Conservation (phyloP, 2,329 filamentous ascomycete genomes). For the Fusarium proliferatum region DNA sequence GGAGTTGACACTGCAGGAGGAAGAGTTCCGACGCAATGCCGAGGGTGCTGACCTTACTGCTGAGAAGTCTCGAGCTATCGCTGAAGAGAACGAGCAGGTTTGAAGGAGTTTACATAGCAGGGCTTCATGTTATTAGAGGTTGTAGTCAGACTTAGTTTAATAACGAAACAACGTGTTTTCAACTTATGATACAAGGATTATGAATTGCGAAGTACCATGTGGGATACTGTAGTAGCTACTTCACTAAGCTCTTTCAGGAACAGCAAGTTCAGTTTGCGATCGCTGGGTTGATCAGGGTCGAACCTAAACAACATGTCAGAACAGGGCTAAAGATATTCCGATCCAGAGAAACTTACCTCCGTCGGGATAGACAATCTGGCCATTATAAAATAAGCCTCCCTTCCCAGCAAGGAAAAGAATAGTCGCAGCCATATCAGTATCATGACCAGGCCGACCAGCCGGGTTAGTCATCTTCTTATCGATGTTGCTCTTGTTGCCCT, state of each 20-base stretch:
- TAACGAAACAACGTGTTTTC: not conserved
- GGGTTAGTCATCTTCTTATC: conserved; percentile 4
- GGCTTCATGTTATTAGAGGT: no score
- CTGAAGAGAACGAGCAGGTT: not conserved
- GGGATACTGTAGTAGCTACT: not conserved
- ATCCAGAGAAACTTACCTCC: not conserved
- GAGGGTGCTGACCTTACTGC: conserved; percentile 40
- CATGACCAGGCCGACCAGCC: not conserved
- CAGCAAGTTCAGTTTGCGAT: not conserved
- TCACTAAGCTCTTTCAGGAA: accelerated
- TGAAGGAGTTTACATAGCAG: not conserved
- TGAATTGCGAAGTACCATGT: no score
- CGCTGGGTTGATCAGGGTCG: not conserved
- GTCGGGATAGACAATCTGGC: conserved; percentile 4
- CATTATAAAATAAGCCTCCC: conserved; percentile 8
- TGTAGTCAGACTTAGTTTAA: not conserved
- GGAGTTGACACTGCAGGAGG: conserved; percentile 52
- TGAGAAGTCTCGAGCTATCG: conserved; percentile 36
- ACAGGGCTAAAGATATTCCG: accelerated
- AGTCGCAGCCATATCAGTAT: conserved; percentile 11
- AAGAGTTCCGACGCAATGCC: conserved; percentile 47
- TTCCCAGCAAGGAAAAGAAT: conserved; percentile 8
- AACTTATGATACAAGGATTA: not conserved
- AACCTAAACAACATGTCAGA: not conserved
- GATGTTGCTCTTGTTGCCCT: not conserved